A percentile compares a stretch with the other conserved stretches of the same genome.
Evolutionary conservation across 1,284 basidiomycete species (phyloP).

Genomic region (Rhizoctonia solani): DNA sequence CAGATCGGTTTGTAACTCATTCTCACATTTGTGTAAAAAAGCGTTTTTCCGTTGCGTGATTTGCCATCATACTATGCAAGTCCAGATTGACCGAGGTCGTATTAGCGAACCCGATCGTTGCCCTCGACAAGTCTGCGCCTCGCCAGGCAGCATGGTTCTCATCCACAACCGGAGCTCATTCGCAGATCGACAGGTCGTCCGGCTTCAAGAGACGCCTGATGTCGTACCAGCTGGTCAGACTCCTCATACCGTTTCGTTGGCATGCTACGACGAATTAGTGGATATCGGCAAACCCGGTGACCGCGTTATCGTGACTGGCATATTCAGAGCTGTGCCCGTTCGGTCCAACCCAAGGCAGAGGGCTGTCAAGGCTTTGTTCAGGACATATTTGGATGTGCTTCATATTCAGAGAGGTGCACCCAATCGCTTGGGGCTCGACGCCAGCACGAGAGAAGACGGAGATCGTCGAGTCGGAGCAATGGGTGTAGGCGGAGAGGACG

Average conservation of each 20-base stretch:
- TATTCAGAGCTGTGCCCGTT: slow-evolving; percentile 93
- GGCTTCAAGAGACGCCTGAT: slow-evolving; percentile 96
- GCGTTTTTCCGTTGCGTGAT: slow-evolving; percentile 98
- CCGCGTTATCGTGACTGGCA: slow-evolving; percentile 87
- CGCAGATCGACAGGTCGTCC: slow-evolving; percentile 91
- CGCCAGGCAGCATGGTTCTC: slow-evolving; percentile 87
- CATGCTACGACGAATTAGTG: slow-evolving; percentile 96
- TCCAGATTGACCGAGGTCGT: slow-evolving; percentile 94
- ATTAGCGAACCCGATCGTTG: slow-evolving; percentile 92
- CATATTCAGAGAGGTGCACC: slow-evolving; percentile 81
- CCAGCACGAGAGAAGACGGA: slow-evolving; percentile 66
- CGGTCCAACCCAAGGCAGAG: slow-evolving; percentile 91
- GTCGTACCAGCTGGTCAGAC: slow-evolving; percentile 98
- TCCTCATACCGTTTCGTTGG: slow-evolving; percentile 94
- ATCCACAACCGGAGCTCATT: slow-evolving; percentile 98
- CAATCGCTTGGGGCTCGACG: slow-evolving; percentile 77
- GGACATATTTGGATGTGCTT: slow-evolving; percentile 95
- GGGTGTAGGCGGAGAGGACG: slow-evolving; percentile 86
- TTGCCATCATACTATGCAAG: slow-evolving; percentile 92
- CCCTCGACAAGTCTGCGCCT: slow-evolving; percentile 88
- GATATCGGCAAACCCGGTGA: slow-evolving; percentile 96
- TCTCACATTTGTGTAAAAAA: slow-evolving; percentile 44
- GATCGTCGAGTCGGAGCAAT: slow-evolving; percentile 60
- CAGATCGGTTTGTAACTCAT: not conserved
- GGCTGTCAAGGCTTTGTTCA: slow-evolving; percentile 93